Conservation (phyloP, 1,284 basidiomycete genomes). For the Cutaneotrichosporon arboriforme region DNA sequence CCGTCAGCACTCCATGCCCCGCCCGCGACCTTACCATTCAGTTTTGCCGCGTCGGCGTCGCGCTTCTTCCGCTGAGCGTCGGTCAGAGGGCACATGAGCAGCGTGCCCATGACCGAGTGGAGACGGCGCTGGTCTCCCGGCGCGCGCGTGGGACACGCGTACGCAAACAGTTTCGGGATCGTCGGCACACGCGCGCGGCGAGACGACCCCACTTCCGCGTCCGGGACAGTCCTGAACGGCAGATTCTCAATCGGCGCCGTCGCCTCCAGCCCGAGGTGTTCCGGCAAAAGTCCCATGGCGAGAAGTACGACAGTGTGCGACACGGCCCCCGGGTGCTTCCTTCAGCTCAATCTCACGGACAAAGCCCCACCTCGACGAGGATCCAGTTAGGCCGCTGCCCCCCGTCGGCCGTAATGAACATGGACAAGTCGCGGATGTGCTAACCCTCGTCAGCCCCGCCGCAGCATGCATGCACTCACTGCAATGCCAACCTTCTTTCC, state of each 20-base stretch:
- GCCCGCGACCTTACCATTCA: conserved; percentile 23
- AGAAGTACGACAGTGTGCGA: conserved; percentile 71
- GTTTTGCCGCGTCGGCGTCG: conserved; percentile 49
- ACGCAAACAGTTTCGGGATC: conserved; percentile 74
- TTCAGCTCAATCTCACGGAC: background rate
- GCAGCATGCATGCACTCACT: conserved; percentile 51
- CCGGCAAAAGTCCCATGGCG: conserved; percentile 71
- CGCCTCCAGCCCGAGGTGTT: conserved; percentile 57
- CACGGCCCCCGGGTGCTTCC: conserved; percentile 64
- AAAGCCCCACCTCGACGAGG: conserved; percentile 61
- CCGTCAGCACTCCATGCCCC: background rate
- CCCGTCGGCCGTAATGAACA: conserved; percentile 69
- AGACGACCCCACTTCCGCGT: conserved; percentile 19
- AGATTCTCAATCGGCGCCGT: conserved; percentile 58
- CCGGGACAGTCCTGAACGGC: conserved; percentile 57
- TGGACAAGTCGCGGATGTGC: conserved; percentile 76
- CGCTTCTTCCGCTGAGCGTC: conserved; percentile 63
- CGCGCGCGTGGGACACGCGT: conserved; percentile 81
- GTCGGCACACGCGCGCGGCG: conserved; percentile 59
- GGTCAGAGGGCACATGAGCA: conserved; percentile 73
- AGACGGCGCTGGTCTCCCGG: conserved; percentile 77
- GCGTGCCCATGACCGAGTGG: conserved; percentile 74
- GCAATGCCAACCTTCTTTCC: conserved; percentile 67
- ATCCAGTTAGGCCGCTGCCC: conserved; percentile 76
- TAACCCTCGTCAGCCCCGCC: conserved; percentile 40